Conservation (phyloP, 2,329 filamentous ascomycete genomes). For the Colletotrichum sp. region DNA sequence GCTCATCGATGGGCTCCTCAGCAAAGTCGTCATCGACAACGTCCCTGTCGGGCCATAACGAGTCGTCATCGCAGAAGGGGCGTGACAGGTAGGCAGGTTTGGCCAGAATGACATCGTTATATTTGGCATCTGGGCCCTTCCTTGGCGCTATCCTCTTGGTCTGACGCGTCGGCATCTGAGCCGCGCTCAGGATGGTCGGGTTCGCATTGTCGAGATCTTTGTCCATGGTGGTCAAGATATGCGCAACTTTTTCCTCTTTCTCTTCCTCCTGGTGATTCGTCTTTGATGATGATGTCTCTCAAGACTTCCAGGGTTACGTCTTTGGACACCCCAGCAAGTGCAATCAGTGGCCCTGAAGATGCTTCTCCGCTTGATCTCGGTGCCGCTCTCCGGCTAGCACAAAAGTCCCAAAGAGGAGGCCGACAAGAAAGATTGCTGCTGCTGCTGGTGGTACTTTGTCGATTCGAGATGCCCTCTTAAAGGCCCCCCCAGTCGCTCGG, state of each 20-base stretch:
- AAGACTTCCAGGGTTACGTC: neutral
- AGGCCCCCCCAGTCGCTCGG: neutral
- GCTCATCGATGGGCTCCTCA: conserved; percentile 89
- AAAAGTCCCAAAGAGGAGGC: neutral
- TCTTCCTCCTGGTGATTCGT: neutral
- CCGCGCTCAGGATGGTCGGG: conserved; percentile 87
- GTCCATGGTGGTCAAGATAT: conserved; percentile 34
- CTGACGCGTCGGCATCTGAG: conserved; percentile 84
- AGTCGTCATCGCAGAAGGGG: conserved; percentile 41
- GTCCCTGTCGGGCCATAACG: conserved; percentile 37
- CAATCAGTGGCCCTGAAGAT: neutral
- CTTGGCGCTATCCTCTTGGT: conserved; percentile 53
- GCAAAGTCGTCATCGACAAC: conserved; percentile 62
- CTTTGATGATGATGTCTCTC: neutral
- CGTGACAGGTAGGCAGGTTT: conserved; percentile 48
- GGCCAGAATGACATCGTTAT: conserved; percentile 51
- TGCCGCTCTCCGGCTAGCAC: neutral
- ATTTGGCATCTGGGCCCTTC: conserved; percentile 51
- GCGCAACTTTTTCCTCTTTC: neutral
- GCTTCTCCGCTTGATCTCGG: conserved; percentile 4
- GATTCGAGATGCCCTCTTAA: neutral
- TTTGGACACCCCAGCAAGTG: neutral
- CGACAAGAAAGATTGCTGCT: neutral
- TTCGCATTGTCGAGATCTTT: conserved; percentile 77
- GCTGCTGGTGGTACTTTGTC: neutral